These are phyloP conservation scores for Fomitopsis pulvina DNA, from an alignment of 768 basidiomycete species.

Conservation along the genomic window DNA sequence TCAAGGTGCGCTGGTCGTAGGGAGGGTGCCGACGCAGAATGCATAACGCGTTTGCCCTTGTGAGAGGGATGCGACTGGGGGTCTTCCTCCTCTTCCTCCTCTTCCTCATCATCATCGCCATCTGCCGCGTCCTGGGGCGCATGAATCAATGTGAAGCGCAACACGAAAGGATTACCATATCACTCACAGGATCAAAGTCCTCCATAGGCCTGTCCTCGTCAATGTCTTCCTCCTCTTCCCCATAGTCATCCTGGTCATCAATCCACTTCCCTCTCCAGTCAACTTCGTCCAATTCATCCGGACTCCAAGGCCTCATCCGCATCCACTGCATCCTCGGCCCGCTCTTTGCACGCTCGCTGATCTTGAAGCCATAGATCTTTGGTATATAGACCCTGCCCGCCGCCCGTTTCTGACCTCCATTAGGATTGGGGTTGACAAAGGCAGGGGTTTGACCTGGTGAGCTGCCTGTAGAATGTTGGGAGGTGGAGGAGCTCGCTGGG, in stretches of 20 bases:
- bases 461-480: conserved; percentile 36
- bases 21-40: conserved; percentile 2
- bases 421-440: conserved; percentile 82
- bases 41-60: conserved; percentile 9
- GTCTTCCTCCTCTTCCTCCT: conserved; percentile 39
- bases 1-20: conserved; percentile 32
- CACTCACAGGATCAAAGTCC: conserved; percentile 75
- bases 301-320: conserved; percentile 75
- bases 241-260: conserved; percentile 68
- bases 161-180: background rate
- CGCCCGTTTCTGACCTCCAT: conserved; percentile 86
- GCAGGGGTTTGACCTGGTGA: conserved; percentile 32
- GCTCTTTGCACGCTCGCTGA: conserved; percentile 89
- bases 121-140: conserved; percentile 32
- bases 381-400: conserved; percentile 84
- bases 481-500: conserved; percentile 43
- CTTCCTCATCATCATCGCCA: conserved; percentile 46
- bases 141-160: background rate
- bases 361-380: conserved; percentile 95
- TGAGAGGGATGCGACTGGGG: background rate
- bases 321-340: conserved; percentile 98
- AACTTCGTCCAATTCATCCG: conserved; percentile 77
- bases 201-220: conserved; percentile 71
- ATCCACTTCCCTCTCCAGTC: conserved; percentile 92
- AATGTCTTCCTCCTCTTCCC: conserved; percentile 37